Evolutionary conservation across 495 filamentous ascomycete species (phyloP).

Genomic region (Penicillium longicatenatum): DNA sequence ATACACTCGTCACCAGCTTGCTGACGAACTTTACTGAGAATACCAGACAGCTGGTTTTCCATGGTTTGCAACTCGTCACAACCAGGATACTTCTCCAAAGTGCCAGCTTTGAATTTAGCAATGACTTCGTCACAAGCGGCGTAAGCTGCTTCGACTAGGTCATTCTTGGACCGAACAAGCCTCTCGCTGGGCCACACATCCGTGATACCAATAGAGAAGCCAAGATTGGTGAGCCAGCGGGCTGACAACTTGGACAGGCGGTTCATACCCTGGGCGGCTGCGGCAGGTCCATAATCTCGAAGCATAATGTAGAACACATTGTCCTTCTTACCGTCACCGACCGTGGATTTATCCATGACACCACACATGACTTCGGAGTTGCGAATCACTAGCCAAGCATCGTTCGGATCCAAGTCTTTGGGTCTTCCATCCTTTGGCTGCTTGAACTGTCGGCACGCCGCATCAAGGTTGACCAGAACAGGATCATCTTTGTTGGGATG

Average conservation of each 20-base stretch:
- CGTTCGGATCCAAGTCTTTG: constrained; percentile 78
- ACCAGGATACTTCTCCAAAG: constrained; percentile 79
- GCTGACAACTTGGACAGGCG: constrained; percentile 88
- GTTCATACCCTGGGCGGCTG: constrained; percentile 91
- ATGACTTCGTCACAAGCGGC: constrained; percentile 83
- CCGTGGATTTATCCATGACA: constrained; percentile 94
- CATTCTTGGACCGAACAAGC: constrained; percentile 69
- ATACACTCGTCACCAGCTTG: constrained; percentile 92
- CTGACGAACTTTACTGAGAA: constrained; percentile 86
- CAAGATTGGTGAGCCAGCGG: constrained; percentile 82
- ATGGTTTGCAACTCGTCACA: constrained; percentile 90
- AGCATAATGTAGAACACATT: constrained; percentile 96
- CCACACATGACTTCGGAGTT: constrained; percentile 99
- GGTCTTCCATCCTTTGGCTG: constrained; percentile 48
- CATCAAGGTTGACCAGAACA: constrained; percentile 89
- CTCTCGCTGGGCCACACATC: constrained; percentile 81
- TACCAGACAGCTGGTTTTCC: constrained; percentile 87
- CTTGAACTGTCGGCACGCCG: constrained; percentile 82
- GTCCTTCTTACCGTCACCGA: constrained; percentile 96
- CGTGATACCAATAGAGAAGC: constrained; percentile 94
- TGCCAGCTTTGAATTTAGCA: constrained; percentile 71
- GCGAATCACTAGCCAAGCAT: constrained; percentile 86
- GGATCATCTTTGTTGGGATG: constrained; percentile 78
- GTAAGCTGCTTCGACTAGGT: constrained; percentile 78
- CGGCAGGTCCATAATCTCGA: constrained; percentile 87